These are phyloP conservation scores for Neopestalotiopsis rosae DNA, from an alignment of 2,329 filamentous ascomycete species.

Conservation along the genomic window DNA sequence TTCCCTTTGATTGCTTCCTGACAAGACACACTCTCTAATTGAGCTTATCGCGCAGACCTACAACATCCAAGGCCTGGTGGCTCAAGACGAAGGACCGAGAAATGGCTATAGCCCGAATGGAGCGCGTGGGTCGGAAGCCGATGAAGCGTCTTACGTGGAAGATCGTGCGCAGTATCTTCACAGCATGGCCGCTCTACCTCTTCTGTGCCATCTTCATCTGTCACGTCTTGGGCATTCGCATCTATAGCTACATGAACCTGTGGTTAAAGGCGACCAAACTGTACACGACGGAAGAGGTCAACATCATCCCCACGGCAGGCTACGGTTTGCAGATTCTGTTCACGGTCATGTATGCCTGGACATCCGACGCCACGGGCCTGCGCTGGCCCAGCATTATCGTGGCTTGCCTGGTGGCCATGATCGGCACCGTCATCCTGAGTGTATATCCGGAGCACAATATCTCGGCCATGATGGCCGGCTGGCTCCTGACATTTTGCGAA, in stretches of 20 bases:
- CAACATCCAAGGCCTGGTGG: slow-evolving; percentile 33
- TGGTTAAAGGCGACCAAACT: slow-evolving; percentile 38
- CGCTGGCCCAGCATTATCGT: slow-evolving; percentile 60
- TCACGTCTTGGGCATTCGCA: slow-evolving; percentile 41
- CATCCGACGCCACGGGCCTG: slow-evolving; percentile 53
- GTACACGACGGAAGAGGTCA: slow-evolving; percentile 50
- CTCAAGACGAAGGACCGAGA: slow-evolving; percentile 26
- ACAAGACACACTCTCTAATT: not conserved
- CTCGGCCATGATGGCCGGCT: slow-evolving; percentile 41
- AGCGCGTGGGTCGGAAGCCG: slow-evolving; percentile 32
- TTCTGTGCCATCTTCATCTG: slow-evolving; percentile 39
- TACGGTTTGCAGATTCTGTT: slow-evolving; percentile 47
- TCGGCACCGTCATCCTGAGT: slow-evolving; percentile 40
- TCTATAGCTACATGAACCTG: slow-evolving; percentile 41
- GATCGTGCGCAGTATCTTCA: slow-evolving; percentile 35
- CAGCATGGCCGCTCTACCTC: slow-evolving; percentile 36
- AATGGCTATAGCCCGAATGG: slow-evolving; percentile 32
- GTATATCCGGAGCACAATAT: slow-evolving; percentile 40
- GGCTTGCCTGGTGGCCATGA: slow-evolving; percentile 44
- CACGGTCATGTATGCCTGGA: slow-evolving; percentile 59
- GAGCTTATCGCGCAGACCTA: slow-evolving; percentile 24
- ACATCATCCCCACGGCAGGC: slow-evolving; percentile 53
- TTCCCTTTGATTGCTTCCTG: not conserved
- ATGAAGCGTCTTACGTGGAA: slow-evolving; percentile 36
- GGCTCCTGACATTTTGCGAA: slow-evolving; percentile 41